Evolutionary conservation across 2,329 filamentous ascomycete genomes (phyloP).

Genomic region (Arachnopeziza araneosa): DNA sequence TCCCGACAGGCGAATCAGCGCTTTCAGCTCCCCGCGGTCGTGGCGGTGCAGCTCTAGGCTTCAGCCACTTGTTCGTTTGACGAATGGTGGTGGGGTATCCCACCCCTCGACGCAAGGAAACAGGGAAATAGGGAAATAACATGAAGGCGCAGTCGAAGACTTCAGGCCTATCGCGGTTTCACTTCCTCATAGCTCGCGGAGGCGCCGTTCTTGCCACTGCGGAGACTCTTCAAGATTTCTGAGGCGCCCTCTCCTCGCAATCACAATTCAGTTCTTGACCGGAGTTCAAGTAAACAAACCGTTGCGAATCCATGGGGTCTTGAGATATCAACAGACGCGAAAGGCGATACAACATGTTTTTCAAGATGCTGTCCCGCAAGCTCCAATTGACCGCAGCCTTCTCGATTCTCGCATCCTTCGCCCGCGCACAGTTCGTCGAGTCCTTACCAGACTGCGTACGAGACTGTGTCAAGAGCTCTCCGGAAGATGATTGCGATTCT

Average conservation of each 20-base stretch:
- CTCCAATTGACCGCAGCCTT: constrained; percentile 2
- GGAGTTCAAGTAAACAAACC: neutral
- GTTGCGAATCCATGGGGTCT: neutral
- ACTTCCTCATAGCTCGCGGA: neutral
- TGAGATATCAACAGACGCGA: neutral
- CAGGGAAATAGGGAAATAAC: neutral
- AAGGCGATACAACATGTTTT: neutral
- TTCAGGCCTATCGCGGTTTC: neutral
- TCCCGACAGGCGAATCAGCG: no score
- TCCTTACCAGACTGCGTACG: constrained; percentile 30
- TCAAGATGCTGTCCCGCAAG: neutral
- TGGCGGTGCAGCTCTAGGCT: constrained; percentile 16
- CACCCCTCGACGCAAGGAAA: constrained; percentile 10
- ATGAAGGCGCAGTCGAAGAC: neutral
- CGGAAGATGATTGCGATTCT: constrained; percentile 30
- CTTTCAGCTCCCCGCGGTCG: neutral
- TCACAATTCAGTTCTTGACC: no score
- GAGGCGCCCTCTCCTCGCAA: neutral
- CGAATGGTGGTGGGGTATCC: constrained; percentile 2
- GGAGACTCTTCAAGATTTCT: neutral
- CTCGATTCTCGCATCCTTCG: constrained; percentile 16
- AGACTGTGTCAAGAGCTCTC: constrained; percentile 30
- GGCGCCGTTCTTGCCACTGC: neutral
- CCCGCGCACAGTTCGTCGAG: constrained; percentile 23
- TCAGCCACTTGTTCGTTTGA: constrained; percentile 8